Evolutionary conservation across 805 yeast genomes (phyloP), one percentile per base, ranked within the genome.

Genomic region (Saturnispora hagleri): DNA sequence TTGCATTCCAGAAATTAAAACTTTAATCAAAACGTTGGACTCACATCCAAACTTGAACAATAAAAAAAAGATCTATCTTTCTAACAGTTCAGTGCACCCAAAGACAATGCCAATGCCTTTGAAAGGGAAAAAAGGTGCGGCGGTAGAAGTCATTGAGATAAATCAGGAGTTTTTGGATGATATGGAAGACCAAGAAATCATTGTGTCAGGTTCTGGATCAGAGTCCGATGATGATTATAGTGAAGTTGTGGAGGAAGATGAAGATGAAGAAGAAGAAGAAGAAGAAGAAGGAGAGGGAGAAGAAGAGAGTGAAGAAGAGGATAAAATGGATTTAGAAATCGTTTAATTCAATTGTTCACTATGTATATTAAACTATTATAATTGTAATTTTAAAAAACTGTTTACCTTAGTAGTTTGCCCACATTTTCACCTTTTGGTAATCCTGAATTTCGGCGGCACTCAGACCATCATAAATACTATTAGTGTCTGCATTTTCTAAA

Each of bases 1-100:
- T 31, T 63, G 69, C 48, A 60, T 52, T 48, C 68, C 69, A 2
- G 67, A 63, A 20, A 55, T 62, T 50, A 53, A 50, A 43, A 26
- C 47, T 48, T 31, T 35, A 20, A 42, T 42, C 4, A 52, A 45
- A 27, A 13, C 46, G 7, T 12, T 24, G 18, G 33, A 35, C n/a
- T 10, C 15, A 10, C 17, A n/a, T 10, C 10, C 22, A 17, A 38
- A 8, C 5, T 10, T 20, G 7, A 38, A 12, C 9, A 18, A 8
- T 18, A 38, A 17, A 13, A 31, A 31, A 18, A 38, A 13, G 22
- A 38, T 20, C 13, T 8, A 18, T 5, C 9, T 20, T 38, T 24
- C 42, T 6, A 18, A n/a, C 10, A 18, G 8, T 15, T 4, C 42
- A 17, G 5, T 8, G 13, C 24, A 18, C 18, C 12, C 22, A 8